Evolutionary conservation across 768 basidiomycete genomes (phyloP).

Genomic region (Dacryopinax spathularia): DNA sequence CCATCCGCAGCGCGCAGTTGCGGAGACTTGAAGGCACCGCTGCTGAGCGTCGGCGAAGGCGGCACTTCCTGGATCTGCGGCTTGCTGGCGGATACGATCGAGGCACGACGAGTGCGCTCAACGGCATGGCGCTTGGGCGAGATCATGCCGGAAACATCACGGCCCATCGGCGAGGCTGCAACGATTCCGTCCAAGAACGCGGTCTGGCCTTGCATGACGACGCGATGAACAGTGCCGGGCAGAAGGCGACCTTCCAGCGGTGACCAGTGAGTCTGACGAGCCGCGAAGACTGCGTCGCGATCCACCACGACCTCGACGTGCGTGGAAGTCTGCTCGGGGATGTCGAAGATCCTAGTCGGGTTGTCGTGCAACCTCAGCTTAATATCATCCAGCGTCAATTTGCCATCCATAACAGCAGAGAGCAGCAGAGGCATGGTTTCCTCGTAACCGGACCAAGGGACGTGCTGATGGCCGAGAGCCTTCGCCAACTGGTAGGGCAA

Average conservation of each 20-base stretch:
- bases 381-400: constrained; percentile 70
- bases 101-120: not conserved
- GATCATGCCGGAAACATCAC: constrained; percentile 46
- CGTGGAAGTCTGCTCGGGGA: constrained; percentile 74
- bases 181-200: constrained; percentile 75
- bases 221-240: constrained; percentile 72
- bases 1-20: not conserved
- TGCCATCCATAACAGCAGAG: constrained; percentile 66
- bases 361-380: constrained; percentile 77
- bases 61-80: not conserved
- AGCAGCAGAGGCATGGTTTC: constrained; percentile 81
- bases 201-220: constrained; percentile 79
- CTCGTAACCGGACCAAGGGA: constrained; percentile 64
- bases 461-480: constrained; percentile 44
- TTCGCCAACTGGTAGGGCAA: constrained; percentile 61
- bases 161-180: constrained; percentile 44
- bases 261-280: constrained; percentile 55
- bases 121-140: not conserved
- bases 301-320: constrained; percentile 88
- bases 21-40: not conserved
- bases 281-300: constrained; percentile 45
- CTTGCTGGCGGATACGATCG: not conserved
- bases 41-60: not conserved
- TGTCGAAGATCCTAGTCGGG: constrained; percentile 77
- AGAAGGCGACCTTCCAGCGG: constrained; percentile 52